phyloP scores from a whole-genome alignment of 352 stramenopile species.

The Phytophthora syringae region DNA sequence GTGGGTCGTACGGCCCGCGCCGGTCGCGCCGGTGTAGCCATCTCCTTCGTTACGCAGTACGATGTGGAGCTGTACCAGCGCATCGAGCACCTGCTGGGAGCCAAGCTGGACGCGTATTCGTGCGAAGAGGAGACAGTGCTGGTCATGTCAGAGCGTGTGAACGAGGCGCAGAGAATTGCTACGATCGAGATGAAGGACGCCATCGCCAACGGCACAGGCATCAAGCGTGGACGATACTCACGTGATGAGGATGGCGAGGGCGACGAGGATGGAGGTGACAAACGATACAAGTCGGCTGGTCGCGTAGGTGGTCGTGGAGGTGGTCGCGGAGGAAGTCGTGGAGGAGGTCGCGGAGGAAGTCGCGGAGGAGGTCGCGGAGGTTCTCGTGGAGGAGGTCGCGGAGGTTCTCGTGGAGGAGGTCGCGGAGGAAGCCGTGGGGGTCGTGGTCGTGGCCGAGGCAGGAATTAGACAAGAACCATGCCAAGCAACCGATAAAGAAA shows the following conservation, averaged over 20 bases:
- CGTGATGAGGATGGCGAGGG: slow-evolving; percentile 58
- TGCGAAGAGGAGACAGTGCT: slow-evolving; percentile 96
- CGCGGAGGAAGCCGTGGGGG: slow-evolving; percentile 27
- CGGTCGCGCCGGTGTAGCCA: slow-evolving; percentile 92
- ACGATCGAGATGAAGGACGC: slow-evolving; percentile 91
- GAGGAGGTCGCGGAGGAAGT: slow-evolving; percentile 35
- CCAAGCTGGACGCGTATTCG: slow-evolving; percentile 81
- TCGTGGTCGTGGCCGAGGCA: slow-evolving; percentile 31
- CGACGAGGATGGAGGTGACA: slow-evolving; percentile 49
- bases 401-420: slow-evolving; percentile 27
- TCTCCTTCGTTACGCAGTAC: slow-evolving; percentile 99
- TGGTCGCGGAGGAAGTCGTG: slow-evolving; percentile 33
- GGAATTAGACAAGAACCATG: slow-evolving; percentile 39
- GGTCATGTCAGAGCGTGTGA: slow-evolving; percentile 97
- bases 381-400: slow-evolving; percentile 1
- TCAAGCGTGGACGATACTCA: slow-evolving; percentile 67
- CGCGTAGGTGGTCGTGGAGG: slow-evolving; percentile 52
- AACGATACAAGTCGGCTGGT: slow-evolving; percentile 83
- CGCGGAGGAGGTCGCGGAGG: slow-evolving; percentile 31
- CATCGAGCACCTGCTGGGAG: slow-evolving; percentile 92
- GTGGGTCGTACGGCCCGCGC: slow-evolving; percentile 98
- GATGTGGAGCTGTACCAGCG: slow-evolving; percentile 99
- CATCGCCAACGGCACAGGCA: slow-evolving; percentile 51
- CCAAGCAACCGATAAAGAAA: slow-evolving; percentile 25
- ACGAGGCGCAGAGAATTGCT: slow-evolving; percentile 96